These are phyloP conservation scores for Pseudoscleropodium purum DNA, from an alignment of 225 moss, liverwort and hornwort species.

Conservation along the genomic window DNA sequence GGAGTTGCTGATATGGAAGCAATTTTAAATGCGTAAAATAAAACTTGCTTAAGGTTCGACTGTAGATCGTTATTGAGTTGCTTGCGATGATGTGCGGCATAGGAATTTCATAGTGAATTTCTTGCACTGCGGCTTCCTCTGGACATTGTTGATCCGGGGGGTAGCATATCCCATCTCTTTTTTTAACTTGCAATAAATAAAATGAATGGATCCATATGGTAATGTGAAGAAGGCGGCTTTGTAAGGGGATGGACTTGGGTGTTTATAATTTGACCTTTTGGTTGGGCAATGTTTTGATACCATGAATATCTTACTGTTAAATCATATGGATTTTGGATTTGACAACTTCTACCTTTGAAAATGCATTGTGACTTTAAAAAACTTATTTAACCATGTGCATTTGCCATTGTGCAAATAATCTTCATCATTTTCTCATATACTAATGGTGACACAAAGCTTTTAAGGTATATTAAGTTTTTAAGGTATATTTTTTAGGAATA, in stretches of 20 bases:
- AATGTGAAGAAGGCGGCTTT: not conserved
- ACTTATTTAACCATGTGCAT: not conserved
- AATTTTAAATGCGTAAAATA: not conserved
- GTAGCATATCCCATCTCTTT: not conserved
- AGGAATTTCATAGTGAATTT: not conserved
- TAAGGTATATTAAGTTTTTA: not conserved
- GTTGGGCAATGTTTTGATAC: not conserved
- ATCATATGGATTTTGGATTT: not conserved
- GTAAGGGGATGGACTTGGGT: not conserved
- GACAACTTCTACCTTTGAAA: not conserved
- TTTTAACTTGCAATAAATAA: not conserved
- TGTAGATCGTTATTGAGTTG: not conserved
- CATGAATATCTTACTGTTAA: too few relatives aligned
- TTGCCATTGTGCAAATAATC: not conserved
- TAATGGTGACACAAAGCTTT: not conserved
- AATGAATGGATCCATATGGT: too few relatives aligned
- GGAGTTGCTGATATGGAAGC: not conserved
- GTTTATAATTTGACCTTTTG: not conserved
- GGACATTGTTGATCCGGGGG: not conserved
- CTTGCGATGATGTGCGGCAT: not conserved
- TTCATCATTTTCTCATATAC: not conserved
- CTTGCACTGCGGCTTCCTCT: not conserved
- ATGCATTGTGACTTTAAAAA: not conserved
- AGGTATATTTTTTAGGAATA: not conserved
- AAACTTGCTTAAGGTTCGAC: not conserved